phyloP scores from a whole-genome alignment of 805 yeast species.

The Myxozyma lipomycoides region DNA sequence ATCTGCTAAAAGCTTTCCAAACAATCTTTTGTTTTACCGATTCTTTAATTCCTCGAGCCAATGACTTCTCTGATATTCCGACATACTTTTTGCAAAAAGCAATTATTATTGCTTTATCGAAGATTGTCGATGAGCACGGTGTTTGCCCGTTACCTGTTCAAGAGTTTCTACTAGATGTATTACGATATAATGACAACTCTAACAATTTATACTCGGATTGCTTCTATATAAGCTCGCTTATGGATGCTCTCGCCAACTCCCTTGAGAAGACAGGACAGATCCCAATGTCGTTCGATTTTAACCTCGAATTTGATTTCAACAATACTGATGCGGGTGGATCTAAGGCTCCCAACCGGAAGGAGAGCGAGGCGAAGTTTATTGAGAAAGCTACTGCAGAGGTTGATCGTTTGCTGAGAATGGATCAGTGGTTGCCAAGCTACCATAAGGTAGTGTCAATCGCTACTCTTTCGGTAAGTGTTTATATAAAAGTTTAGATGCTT shows the following conservation, averaged over 20 bases:
- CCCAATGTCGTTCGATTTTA: conserved; percentile 11
- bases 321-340: not conserved
- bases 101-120: conserved; percentile 59
- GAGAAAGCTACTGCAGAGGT: conserved; percentile 59
- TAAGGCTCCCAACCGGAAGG: not conserved
- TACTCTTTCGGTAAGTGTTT: conserved; percentile 41
- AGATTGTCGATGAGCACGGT: conserved; percentile 55
- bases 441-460: conserved; percentile 52
- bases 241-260: conserved; percentile 50
- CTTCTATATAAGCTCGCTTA: conserved; percentile 56
- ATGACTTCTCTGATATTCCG: conserved; percentile 71
- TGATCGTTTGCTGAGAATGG: conserved; percentile 71
- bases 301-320: conserved; percentile 22
- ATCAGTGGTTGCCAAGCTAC: conserved; percentile 79
- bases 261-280: conserved; percentile 24
- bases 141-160: conserved; percentile 58
- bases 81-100: conserved; percentile 65
- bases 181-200: conserved; percentile 81
- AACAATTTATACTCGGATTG: conserved; percentile 73
- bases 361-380: conserved; percentile 36
- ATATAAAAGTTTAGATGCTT: not conserved
- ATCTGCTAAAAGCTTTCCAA: conserved; percentile 66
- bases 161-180: conserved; percentile 60
- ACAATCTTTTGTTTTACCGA: conserved; percentile 67
- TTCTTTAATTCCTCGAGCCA: conserved; percentile 67